A percentile compares a stretch with the other conserved stretches of the same genome.
These are phyloP conservation scores for Globisporangium nodosum DNA, from an alignment of 352 stramenopile species.

Conservation along the genomic window DNA sequence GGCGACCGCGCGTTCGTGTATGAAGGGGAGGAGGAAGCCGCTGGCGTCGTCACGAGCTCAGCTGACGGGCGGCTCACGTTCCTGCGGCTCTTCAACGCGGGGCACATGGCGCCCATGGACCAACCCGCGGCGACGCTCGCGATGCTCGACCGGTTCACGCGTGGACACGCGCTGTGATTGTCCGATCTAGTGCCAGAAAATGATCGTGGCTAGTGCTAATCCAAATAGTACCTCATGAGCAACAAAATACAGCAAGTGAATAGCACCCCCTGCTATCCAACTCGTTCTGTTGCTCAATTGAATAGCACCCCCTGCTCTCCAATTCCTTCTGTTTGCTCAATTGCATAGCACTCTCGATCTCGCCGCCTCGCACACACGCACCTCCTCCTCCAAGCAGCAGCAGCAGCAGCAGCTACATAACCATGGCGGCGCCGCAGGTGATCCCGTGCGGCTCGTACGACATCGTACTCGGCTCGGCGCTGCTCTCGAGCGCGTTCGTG, in stretches of 20 bases:
- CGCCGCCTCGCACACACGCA: too few species aligned
- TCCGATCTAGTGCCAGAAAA: not conserved
- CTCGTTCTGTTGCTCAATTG: not conserved
- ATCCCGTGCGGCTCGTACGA: slow-evolving; percentile 78
- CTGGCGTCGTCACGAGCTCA: slow-evolving; percentile 13
- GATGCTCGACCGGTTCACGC: slow-evolving; percentile 35
- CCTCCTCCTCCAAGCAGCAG: not conserved
- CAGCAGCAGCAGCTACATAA: slow-evolving; percentile 7
- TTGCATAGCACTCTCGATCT: not conserved
- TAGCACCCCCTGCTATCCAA: not conserved
- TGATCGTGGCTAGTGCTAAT: not conserved
- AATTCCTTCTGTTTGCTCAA: not conserved
- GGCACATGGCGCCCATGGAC: slow-evolving; percentile 34
- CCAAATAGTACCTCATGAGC: not conserved
- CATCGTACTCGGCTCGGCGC: slow-evolving; percentile 64
- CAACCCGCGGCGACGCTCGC: slow-evolving; percentile 20
- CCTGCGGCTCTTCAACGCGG: slow-evolving; percentile 26
- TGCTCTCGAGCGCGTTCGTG: slow-evolving; percentile 60
- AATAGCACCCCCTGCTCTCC: not conserved
- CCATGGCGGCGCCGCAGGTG: slow-evolving; percentile 19
- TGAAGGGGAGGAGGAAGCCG: not conserved
- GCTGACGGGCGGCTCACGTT: slow-evolving; percentile 24
- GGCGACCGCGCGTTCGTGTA: slow-evolving; percentile 6
- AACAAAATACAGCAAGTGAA: not conserved
- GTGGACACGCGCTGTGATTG: too few species aligned